These are phyloP conservation scores for Capsicum chinense DNA, from an alignment of 257 asterid genomes.

Conservation along the genomic window DNA sequence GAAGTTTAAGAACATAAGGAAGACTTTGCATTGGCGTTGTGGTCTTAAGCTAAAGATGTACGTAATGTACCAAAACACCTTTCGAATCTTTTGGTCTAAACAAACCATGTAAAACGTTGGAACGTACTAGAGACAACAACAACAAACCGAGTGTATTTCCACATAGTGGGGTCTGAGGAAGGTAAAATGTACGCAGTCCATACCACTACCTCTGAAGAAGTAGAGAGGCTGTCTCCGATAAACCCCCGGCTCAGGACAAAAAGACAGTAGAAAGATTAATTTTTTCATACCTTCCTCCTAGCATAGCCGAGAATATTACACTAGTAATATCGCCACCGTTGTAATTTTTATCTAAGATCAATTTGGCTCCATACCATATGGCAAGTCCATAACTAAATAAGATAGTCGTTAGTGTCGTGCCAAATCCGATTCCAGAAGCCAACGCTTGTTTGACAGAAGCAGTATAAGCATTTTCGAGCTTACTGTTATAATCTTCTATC, in stretches of 20 bases:
- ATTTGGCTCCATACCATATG: constrained; percentile 61
- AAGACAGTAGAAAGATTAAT: too few relatives aligned
- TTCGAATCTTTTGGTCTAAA: neutral
- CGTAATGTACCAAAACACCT: neutral
- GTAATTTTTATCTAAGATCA: constrained; percentile 54
- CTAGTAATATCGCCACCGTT: constrained; percentile 57
- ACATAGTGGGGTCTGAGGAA: too few relatives aligned
- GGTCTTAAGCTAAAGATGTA: neutral
- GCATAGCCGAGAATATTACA: constrained; percentile 62
- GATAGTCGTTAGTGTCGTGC: constrained; percentile 41
- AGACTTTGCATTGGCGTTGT: neutral
- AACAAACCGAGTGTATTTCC: too few relatives aligned
- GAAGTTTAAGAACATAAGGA: neutral
- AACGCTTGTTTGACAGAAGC: constrained; percentile 56
- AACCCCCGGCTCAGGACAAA: too few relatives aligned
- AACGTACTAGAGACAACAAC: neutral
- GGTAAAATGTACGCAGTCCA: too few relatives aligned
- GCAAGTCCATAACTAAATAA: constrained; percentile 62
- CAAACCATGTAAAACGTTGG: neutral
- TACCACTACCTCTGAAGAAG: too few relatives aligned
- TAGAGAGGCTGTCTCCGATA: too few relatives aligned
- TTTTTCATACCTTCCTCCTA: constrained; percentile 65
- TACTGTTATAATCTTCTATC: constrained; percentile 48
- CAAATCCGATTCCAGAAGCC: constrained; percentile 66
- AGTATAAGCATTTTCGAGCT: constrained; percentile 48